These are phyloP conservation scores for Lecanoromycetidae sp. DNA, from an alignment of 2,329 filamentous ascomycete species.

Conservation along the genomic window DNA sequence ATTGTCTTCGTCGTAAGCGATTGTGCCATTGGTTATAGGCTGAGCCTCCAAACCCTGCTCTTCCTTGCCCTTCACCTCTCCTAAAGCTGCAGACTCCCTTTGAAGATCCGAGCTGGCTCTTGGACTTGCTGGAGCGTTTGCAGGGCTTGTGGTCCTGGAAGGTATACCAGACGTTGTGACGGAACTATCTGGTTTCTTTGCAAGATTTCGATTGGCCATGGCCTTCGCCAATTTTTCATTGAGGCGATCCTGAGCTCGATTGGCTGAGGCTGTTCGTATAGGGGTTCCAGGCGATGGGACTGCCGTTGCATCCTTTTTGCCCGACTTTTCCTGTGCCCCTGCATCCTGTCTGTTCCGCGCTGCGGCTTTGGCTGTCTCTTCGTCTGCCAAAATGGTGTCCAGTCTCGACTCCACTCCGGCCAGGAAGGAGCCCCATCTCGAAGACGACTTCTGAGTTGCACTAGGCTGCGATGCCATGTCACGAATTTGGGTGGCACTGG, in stretches of 20 bases:
- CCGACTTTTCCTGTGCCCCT: conserved; percentile 25
- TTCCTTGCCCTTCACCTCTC: background rate
- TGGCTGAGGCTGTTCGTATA: conserved; percentile 52
- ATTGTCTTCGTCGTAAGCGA: background rate
- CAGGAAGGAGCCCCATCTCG: conserved; percentile 67
- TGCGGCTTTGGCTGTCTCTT: conserved; percentile 35
- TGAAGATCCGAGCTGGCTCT: conserved; percentile 18
- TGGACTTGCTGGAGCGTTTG: conserved; percentile 32
- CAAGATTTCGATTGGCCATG: conserved; percentile 58
- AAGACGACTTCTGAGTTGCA: conserved; percentile 32
- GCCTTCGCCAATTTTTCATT: conserved; percentile 85
- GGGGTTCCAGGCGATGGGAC: background rate
- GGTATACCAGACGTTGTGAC: conserved; percentile 38
- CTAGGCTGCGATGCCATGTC: conserved; percentile 15
- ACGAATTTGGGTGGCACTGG: background rate
- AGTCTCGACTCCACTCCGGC: conserved; percentile 87
- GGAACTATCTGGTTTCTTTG: conserved; percentile 34
- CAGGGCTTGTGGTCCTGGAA: conserved; percentile 44
- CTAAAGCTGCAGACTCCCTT: background rate
- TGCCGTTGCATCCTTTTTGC: conserved; percentile 15
- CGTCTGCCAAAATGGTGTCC: conserved; percentile 80
- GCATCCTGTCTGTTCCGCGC: conserved; percentile 20
- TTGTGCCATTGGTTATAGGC: background rate
- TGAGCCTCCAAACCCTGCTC: background rate
- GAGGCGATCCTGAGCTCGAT: conserved; percentile 63